Conservation (phyloP, 345 rosid species). For the Hirschfeldia incana region DNA sequence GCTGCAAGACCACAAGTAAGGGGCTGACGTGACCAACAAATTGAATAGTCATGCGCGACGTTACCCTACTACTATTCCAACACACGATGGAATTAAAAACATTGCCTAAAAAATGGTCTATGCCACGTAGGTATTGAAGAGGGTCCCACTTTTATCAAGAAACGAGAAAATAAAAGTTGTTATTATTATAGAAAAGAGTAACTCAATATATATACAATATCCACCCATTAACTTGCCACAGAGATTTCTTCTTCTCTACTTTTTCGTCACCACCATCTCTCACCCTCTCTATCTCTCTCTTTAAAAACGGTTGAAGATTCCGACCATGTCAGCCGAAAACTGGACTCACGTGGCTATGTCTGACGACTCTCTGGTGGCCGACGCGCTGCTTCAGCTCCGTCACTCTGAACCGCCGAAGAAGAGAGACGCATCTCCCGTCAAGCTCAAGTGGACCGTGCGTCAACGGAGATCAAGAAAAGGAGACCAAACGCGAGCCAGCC, state of each 20-base stretch:
- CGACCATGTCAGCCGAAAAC: constrained; percentile 55
- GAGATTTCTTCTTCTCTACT: constrained; percentile 44
- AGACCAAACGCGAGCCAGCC: constrained; percentile 63
- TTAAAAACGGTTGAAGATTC: not conserved
- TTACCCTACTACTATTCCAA: constrained; percentile 12
- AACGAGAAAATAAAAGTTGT: constrained; percentile 1
- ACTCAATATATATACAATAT: constrained; percentile 30
- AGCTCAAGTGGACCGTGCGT: constrained; percentile 72
- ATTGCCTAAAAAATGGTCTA: constrained; percentile 1
- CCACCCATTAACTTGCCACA: constrained; percentile 39
- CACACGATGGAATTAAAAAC: not conserved
- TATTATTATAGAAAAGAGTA: not conserved
- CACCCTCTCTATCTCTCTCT: constrained; percentile 16
- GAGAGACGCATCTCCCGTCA: constrained; percentile 32
- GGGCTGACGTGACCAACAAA: not conserved
- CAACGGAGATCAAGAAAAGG: constrained; percentile 71
- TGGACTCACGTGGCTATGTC: constrained; percentile 64
- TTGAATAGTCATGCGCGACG: not conserved
- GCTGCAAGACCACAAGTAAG: not conserved
- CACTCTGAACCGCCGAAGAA: constrained; percentile 30
- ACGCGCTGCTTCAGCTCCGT: constrained; percentile 57
- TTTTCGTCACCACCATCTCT: constrained; percentile 36
- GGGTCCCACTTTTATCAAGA: constrained; percentile 34
- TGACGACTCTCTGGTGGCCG: constrained; percentile 59
- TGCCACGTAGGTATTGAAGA: constrained; percentile 39